Evolutionary conservation across 495 filamentous ascomycete species (phyloP), one percentile per base, ranked within the genome.

Genomic region (Neurospora cerealis): DNA sequence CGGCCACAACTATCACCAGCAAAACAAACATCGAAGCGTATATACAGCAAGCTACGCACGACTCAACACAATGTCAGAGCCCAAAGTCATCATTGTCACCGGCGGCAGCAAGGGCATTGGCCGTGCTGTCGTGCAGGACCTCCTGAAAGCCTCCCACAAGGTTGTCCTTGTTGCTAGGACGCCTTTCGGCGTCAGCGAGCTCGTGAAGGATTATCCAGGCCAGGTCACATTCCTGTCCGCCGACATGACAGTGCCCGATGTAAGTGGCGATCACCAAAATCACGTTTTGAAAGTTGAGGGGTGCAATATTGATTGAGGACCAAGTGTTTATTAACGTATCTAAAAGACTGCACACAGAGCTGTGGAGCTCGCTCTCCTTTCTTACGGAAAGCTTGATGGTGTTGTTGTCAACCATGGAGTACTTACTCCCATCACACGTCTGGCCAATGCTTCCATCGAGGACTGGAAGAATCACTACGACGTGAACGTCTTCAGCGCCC

Each of bases 381-480:
- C 84, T 0, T 98, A 93, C 78, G 89, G 90, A n/a, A 84, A 82
- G 38, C 82, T 98, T 8, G 94, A 99, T 78, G 91, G 91, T 0
- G 78, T 99, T 60, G 89, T 98, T 24, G 82, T 99, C 48, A 98
- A 98, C 79, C 96, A 99, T 79, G 94, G 93, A 4, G 86, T 91
- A 9, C 81, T 99, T 42, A 87, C 89, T 24, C 93, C 94, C 21
- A 91, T 97, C n/a, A 88, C 88, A 32, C 90, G 88, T 72, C 83
- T 98, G 70, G 88, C 83, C 15, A 86, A 93, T 24, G 83, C 86
- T 8, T 86, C 88, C 70, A 75, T 87, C 0, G 87, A 92, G 72
- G 90, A 92, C 73, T 98, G 93, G 93, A 89, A 88, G 80, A 79
- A 81, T n/a, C 83, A 86, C 19, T 97, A 92, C 77, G 91, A 97